Evolutionary conservation across 768 basidiomycete genomes (phyloP), one percentile per base, ranked within the genome.

Genomic region (Podaxis mareebaensis): DNA sequence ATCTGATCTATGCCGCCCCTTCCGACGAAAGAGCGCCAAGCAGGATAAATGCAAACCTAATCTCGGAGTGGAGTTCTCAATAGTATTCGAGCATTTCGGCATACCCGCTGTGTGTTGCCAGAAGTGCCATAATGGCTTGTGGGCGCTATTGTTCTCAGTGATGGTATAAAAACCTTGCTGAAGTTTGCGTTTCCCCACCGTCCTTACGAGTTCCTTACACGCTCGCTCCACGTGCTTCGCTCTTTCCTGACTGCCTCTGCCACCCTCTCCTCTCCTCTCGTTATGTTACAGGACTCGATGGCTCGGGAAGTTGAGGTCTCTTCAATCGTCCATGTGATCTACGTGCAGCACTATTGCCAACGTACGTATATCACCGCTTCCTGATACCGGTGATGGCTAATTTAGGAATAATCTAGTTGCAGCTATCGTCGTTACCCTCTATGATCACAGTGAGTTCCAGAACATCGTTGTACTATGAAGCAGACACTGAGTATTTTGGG

Each of bases 301-400:
- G 20, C 20, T 44, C 22, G 38, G 46, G 13, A 46, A 46, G 5
- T 20, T 20, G 44, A 46, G n/a, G n/a, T 22, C 44, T 39, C 52
- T 11, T 36, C 46, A 3, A 44, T 28, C 20, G 24, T 57, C 15
- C 48, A 22, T 12, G 55, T 60, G 12, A 57, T 60, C 38, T 44
- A 65, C 36, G 52, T 69, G 11, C 66, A 70, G 7, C 68, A 67
- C 48, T 73, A 67, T 53, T 70, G 67, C 46, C 72, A 73, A 61
- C 55, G 72, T 70, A 36, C 55, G 71, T 62, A 11, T 28, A 51
- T 59, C 26, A 10, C 33, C 1, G n/a, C 15, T 6, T 28, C 13
- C 15, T 46, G 6, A 46, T 22, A 33, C 44, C 2, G 20, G 7
- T 5, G 20, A 46, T n/a, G 17, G 22, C 20, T 17, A 20, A 17